Conservation (phyloP, 176 grass and related monocot species). For the Dactylis glomerata region DNA sequence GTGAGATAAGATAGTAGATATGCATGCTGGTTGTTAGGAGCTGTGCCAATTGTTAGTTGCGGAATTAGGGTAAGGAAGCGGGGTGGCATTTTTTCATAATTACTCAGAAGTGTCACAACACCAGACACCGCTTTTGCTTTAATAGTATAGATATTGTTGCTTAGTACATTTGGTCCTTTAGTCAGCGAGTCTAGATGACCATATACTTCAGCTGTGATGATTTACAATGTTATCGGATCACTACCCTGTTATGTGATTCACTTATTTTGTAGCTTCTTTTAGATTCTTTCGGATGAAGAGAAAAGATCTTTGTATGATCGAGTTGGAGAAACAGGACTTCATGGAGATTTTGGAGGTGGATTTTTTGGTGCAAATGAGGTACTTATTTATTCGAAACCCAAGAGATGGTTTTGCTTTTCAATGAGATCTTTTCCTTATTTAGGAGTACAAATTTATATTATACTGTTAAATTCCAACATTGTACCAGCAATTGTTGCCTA, state of each 20-base stretch:
- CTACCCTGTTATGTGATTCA: slow-evolving; percentile 16
- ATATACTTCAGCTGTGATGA: not conserved
- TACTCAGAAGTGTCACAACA: too few species aligned
- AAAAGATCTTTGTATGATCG: slow-evolving; percentile 88
- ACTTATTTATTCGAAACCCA: slow-evolving; percentile 15
- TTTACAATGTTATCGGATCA: slow-evolving; percentile 13
- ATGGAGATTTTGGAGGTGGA: slow-evolving; percentile 37
- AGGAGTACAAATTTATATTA: not conserved
- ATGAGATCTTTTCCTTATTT: not conserved
- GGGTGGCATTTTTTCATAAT: too few species aligned
- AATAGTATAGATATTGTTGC: too few species aligned
- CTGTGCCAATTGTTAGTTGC: too few species aligned
- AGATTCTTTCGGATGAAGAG: slow-evolving; percentile 84
- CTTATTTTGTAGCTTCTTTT: slow-evolving; percentile 16
- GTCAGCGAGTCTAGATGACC: not conserved
- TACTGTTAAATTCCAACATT: not conserved
- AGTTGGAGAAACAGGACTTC: slow-evolving; percentile 62
- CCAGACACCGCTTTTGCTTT: too few species aligned
- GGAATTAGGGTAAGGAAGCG: too few species aligned
- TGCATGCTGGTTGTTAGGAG: too few species aligned
- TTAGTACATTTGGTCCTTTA: not conserved
- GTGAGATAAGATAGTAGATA: too few species aligned
- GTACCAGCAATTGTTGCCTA: not conserved
- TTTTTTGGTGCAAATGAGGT: slow-evolving; percentile 57
- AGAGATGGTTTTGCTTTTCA: not conserved